A percentile compares a stretch with the other conserved stretches of the same genome.
Conservation (phyloP, 768 basidiomycete genomes). For the Trametes villosa region DNA sequence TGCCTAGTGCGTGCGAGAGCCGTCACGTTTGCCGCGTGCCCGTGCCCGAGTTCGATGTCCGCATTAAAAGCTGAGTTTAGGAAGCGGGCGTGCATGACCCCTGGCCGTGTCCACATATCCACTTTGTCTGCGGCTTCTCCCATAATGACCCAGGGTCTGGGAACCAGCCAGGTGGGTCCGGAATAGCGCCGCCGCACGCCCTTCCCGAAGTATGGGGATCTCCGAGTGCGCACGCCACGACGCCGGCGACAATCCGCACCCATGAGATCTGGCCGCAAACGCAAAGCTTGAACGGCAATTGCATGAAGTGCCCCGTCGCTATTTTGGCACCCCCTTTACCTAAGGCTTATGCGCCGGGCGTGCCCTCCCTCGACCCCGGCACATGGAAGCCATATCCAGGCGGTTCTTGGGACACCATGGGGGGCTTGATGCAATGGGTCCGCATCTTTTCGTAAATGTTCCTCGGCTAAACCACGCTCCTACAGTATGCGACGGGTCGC, state of each 20-base stretch:
- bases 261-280: conserved; percentile 18
- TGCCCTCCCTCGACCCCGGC: conserved; percentile 11
- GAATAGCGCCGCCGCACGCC: conserved; percentile 7
- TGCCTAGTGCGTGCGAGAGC: conserved; percentile 20
- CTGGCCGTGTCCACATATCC: conserved; percentile 12
- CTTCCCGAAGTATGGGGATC: conserved; percentile 24
- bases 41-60: conserved; percentile 14
- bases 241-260: conserved; percentile 15
- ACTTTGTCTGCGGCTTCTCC: conserved; percentile 19
- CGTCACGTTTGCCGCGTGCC: conserved; percentile 10
- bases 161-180: conserved; percentile 9
- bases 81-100: conserved; percentile 11
- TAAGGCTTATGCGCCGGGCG: conserved; percentile 17
- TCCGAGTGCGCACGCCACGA: conserved; percentile 18
- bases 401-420: conserved; percentile 7
- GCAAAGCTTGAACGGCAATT: conserved; percentile 25
- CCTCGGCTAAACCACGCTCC: conserved; percentile 23
- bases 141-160: conserved; percentile 13
- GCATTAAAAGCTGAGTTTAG: conserved; percentile 14
- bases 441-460: conserved; percentile 23
- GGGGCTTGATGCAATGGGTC: conserved; percentile 4
- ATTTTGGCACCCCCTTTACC: conserved; percentile 21
- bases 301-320: conserved; percentile 8
- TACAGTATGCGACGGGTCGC: conserved; percentile 13
- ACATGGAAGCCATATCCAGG: conserved; percentile 16